Base-by-base conservation (phyloP, 2,329 filamentous ascomycete genomes). In the Neopestalotiopsis sp. region DNA sequence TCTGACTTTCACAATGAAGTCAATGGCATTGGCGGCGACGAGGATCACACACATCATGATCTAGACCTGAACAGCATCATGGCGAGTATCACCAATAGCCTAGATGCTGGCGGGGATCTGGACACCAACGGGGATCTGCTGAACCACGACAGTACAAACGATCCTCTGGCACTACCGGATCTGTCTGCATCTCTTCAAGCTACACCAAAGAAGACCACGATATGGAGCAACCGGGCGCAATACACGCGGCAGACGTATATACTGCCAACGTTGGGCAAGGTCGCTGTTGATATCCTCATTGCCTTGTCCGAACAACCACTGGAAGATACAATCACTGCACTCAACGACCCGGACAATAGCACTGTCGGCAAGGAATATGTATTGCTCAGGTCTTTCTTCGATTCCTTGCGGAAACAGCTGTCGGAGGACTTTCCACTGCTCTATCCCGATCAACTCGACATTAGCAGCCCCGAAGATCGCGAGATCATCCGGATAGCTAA, bases 231-330 rank as follows among this genome's bases (percentile, higher is more conserved):
- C n/a, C 76, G 76, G 9, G 68, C 71, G 67, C 71, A 78, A 64
- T 79, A 75, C 66, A 79, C 77, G 3, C 75, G 77, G 9, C 74
- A 76, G 67, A 78, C 77, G 65, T 75, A 78, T 71, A 74, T 77
- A 32, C 75, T 79, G 72, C 78, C 78, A 24, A 73, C 73, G 20
- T 72, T 79, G 49, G 76, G 76, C 67, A 75, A 72, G 38, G 69
- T 79, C 65, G 77, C 78, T 58, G 71, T 78, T 34, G 78, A 79
- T 67, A 74, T 79, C 32, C 71, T 79, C n/a, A 73, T 75, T 61
- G 73, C 76, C 14, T 74, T 77, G 69, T 79, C 76, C 14, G 78
- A 79, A 61, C 76, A 78, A 58, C 75, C 77, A 5, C 60, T 79
- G n/a, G 77, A 79, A 66, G 77, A 79, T 49, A 78, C 77, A 3